Conservation (phyloP, 2,329 filamentous ascomycete species). For the Scytalidium lignicola region DNA sequence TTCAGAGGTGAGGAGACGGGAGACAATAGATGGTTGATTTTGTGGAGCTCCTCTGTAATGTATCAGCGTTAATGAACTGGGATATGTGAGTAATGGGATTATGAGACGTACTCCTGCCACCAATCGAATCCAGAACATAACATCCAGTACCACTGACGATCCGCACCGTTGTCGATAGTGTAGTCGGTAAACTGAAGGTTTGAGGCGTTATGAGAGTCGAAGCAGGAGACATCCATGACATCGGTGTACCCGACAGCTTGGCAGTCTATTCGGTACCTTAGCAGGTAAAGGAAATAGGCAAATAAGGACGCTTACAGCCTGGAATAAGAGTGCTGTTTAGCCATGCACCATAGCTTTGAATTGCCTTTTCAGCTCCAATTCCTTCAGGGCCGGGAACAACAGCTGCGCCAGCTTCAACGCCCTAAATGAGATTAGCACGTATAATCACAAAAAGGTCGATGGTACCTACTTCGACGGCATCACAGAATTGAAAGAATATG, state of each 20-base stretch:
- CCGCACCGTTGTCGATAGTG: slow-evolving; percentile 35
- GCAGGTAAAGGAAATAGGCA: not conserved
- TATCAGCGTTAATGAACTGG: not conserved
- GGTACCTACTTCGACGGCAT: slow-evolving; percentile 26
- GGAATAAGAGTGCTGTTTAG: slow-evolving; percentile 38
- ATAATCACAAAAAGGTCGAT: not conserved
- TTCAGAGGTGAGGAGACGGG: slow-evolving; percentile 38
- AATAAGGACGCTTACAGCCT: slow-evolving; percentile 31
- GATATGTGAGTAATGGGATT: not conserved
- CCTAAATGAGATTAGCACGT: not conserved
- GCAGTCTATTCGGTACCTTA: slow-evolving; percentile 30
- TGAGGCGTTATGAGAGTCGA: slow-evolving; percentile 42
- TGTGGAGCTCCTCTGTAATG: slow-evolving; percentile 34
- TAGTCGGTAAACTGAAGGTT: slow-evolving; percentile 44
- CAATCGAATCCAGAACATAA: slow-evolving; percentile 52
- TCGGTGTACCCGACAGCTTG: slow-evolving; percentile 38
- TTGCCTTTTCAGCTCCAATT: slow-evolving; percentile 42
- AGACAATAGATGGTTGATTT: slow-evolving; percentile 37
- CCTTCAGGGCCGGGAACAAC: slow-evolving; percentile 29
- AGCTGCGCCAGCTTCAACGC: slow-evolving; percentile 20
- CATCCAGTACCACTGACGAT: slow-evolving; percentile 52
- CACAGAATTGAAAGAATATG: slow-evolving; percentile 33
- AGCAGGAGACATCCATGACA: slow-evolving; percentile 38
- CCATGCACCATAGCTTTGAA: slow-evolving; percentile 46
- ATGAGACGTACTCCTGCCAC: slow-evolving; percentile 39